Evolutionary conservation across 495 filamentous ascomycete species (phyloP).

Genomic region (Lophiotrema nucula): DNA sequence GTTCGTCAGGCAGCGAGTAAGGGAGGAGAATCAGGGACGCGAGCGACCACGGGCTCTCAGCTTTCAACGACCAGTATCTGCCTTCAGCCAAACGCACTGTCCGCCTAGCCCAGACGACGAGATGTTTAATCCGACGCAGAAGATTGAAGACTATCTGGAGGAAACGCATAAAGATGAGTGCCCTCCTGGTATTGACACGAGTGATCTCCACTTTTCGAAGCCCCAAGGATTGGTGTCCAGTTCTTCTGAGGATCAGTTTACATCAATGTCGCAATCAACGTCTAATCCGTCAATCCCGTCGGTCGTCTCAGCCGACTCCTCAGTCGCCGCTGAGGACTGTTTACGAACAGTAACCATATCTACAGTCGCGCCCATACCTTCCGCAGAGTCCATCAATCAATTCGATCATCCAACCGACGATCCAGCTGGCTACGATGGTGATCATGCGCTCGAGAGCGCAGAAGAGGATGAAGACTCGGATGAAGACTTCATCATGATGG

Average conservation of each 20-base stretch:
- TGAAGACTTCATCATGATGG: constrained; percentile 37
- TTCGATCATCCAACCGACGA: constrained; percentile 43
- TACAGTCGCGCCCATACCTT: constrained; percentile 20
- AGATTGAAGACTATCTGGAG: constrained; percentile 22
- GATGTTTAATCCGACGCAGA: constrained; percentile 22
- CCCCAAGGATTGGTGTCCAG: constrained; percentile 35
- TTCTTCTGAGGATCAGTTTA: constrained; percentile 46
- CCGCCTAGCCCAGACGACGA: constrained; percentile 46
- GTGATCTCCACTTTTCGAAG: constrained; percentile 24
- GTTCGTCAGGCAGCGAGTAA: constrained; percentile 30
- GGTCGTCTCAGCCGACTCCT: constrained; percentile 44
- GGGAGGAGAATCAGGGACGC: constrained; percentile 22
- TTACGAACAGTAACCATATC: constrained; percentile 1
- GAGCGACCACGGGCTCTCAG: constrained; percentile 15
- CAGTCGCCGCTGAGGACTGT: constrained; percentile 37
- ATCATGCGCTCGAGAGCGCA: constrained; percentile 35
- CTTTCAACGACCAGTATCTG: constrained; percentile 18
- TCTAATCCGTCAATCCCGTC: constrained; percentile 49
- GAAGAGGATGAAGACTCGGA: constrained; percentile 35
- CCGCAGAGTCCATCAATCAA: constrained; percentile 34
- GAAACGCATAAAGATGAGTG: constrained; percentile 7
- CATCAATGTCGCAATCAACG: constrained; percentile 44
- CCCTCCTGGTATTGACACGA: constrained; percentile 32
- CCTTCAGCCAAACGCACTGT: constrained; percentile 33
- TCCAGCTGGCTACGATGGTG: constrained; percentile 53